Percentiles rank a stretch among this genome's conserved stretches.
Evolutionary conservation across 2,329 filamentous ascomycete genomes (phyloP).

Genomic region (Ustilaginoidea virens): DNA sequence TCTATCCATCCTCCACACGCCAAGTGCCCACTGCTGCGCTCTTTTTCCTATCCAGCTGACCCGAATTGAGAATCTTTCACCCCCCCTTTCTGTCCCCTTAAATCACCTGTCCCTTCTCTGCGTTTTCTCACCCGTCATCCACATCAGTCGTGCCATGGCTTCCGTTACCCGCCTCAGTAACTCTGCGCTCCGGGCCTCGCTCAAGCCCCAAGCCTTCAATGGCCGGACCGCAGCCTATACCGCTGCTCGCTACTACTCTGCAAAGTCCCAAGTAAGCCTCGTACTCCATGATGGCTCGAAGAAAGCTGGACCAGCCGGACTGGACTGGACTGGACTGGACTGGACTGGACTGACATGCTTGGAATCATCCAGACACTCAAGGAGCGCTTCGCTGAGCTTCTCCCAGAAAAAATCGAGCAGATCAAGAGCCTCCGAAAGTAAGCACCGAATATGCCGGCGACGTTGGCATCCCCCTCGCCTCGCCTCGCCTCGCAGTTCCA

Average conservation of each 20-base stretch:
- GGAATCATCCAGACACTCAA: conserved; percentile 60
- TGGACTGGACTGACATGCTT: conserved; percentile 2
- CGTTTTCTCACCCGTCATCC: conserved; percentile 2
- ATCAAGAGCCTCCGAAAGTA: conserved; percentile 98
- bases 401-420: conserved; percentile 95
- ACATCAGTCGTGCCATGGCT: conserved; percentile 47
- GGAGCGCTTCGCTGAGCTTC: conserved; percentile 91
- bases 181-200: conserved; percentile 64
- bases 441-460: conserved; percentile 15
- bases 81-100: conserved; percentile 15
- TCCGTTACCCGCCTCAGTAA: conserved; percentile 69
- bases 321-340: neutral
- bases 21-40: neutral
- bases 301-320: too few species aligned
- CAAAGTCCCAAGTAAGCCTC: conserved; percentile 65
- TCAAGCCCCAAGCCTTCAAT: conserved; percentile 51
- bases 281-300: neutral
- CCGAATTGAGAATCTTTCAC: conserved; percentile 16
- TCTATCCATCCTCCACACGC: neutral
- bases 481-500: neutral
- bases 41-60: conserved; percentile 1
- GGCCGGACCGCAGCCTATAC: conserved; percentile 61
- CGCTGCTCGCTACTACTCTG: conserved; percentile 79
- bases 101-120: conserved; percentile 14
- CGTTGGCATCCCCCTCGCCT: neutral